phyloP scores from a whole-genome alignment of 1,284 basidiomycete species.

The Sanghuangporus sanghuang region DNA sequence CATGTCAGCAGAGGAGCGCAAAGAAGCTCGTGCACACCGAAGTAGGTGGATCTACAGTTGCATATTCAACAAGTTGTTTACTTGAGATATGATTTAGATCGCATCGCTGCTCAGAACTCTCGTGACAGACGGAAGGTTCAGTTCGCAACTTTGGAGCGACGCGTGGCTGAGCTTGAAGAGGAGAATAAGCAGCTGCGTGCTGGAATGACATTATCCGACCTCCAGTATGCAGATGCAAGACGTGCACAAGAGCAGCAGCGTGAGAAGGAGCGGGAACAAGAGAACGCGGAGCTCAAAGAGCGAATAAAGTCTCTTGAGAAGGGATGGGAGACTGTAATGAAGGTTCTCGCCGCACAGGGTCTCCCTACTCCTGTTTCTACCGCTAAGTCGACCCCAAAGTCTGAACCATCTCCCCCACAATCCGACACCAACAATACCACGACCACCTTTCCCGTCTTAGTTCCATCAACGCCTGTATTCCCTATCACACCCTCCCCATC shows the following conservation, averaged over 20 bases:
- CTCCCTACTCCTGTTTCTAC: conserved; percentile 35
- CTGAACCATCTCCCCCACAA: conserved; percentile 23
- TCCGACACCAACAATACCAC: conserved; percentile 24
- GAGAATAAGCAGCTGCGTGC: conserved; percentile 41
- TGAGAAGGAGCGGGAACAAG: conserved; percentile 49
- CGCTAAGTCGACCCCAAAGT: conserved; percentile 21
- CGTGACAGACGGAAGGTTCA: conserved; percentile 78
- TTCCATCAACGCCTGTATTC: conserved; percentile 28
- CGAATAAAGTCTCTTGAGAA: conserved; percentile 71
- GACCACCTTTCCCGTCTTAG: conserved; percentile 29
- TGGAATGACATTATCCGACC: conserved; percentile 29
- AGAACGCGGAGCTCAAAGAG: conserved; percentile 71
- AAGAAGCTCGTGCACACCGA: conserved; percentile 76
- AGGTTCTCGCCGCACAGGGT: conserved; percentile 64
- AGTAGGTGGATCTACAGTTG: conserved; percentile 31
- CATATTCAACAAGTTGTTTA: not conserved
- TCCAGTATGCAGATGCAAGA: conserved; percentile 25
- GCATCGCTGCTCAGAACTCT: conserved; percentile 80
- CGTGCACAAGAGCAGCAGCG: conserved; percentile 34
- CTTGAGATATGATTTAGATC: conserved; percentile 22
- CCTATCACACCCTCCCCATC: conserved; percentile 27
- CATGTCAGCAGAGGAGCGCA: conserved; percentile 63
- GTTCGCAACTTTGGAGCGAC: conserved; percentile 44
- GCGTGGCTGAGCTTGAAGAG: conserved; percentile 40
- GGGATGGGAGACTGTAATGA: conserved; percentile 74